Evolutionary conservation across 140 eudicot genomes (phyloP), one percentile per base, ranked within the genome.

Genomic region (Flaveria floridana): DNA sequence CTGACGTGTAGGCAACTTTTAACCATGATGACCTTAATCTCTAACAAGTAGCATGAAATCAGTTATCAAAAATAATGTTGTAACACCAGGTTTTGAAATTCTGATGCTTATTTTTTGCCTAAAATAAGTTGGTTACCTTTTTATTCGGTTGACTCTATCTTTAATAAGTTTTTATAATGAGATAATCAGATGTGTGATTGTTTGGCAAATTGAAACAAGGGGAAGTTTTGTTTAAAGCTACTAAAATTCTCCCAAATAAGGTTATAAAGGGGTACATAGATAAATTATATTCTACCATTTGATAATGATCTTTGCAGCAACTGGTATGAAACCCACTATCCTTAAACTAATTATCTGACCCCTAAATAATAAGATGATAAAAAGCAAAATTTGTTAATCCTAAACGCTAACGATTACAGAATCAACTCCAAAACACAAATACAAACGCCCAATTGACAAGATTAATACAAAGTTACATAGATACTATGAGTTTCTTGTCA

Each of bases 111-210:
- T 6, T 20, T 56, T 19, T 56, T 18, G 63, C 63, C 63, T 10
- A 61, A 12, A 25, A 25, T 23, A 25, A 61, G 10, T 12, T 12
- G 42, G 42, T 61, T 61, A 56, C 42, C 42, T 23, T 25, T 23
- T 9, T 57, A 57, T 8, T 20, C 64, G 4, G 62, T 55, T 55
- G 19, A 19, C 4, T 11, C 3, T 56, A 8, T 18, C 63, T 56
- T 19, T 56, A 56, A 56, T 16, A 66, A 18, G 53, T 18, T 66
- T 41, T 41, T 39, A 3, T 9, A 18, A 19, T n/a, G n/a, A 16
- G 28, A 67, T 67, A 67, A 67, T 42, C 30, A 67, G 14, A 42
- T 42, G 56, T 42, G 56, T 67, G 72, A 42, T 16, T 42, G 19
- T 42, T 48, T 47, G 61, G 44, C 21, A 6, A 14, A 48, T 69